A percentile compares a stretch with the other conserved stretches of the same genome.
Evolutionary conservation across 371 early-diverging fungal species (phyloP).

Genomic region (Batrachochytrium dendrobatidis): DNA sequence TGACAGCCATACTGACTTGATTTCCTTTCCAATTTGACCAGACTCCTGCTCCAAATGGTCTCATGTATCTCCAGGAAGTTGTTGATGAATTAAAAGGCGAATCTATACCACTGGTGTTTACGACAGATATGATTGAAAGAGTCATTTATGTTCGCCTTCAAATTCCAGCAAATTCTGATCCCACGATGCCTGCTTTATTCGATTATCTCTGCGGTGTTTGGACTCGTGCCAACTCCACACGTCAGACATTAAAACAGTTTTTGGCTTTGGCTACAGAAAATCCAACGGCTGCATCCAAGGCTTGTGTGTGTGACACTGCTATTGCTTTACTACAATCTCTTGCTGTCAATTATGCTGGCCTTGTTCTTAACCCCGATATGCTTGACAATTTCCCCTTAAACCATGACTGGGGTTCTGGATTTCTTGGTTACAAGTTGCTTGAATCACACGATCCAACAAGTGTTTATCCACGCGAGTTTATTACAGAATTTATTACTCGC

Average conservation of each 20-base stretch:
- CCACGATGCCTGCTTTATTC: conserved; percentile 47
- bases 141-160: conserved; percentile 71
- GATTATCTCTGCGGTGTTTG: conserved; percentile 75
- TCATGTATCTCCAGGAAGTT: conserved; percentile 41
- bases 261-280: conserved; percentile 6
- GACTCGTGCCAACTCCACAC: conserved; percentile 44
- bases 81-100: conserved; percentile 19
- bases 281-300: conserved; percentile 44
- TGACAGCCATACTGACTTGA: background rate
- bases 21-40: background rate
- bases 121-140: conserved; percentile 51
- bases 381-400: conserved; percentile 84
- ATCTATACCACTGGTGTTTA: conserved; percentile 10
- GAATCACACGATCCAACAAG: conserved; percentile 21
- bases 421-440: conserved; percentile 22
- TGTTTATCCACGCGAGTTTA: conserved; percentile 25
- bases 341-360: conserved; percentile 75
- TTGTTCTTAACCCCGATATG: conserved; percentile 64
- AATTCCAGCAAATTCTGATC: conserved; percentile 37
- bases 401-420: conserved; percentile 21
- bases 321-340: conserved; percentile 25
- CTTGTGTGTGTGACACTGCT: background rate
- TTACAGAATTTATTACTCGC: conserved; percentile 31
- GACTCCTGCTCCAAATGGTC: background rate
- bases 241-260: background rate